Conservation (phyloP, 73 alveolate species). For the Paramecium sonneborni region DNA sequence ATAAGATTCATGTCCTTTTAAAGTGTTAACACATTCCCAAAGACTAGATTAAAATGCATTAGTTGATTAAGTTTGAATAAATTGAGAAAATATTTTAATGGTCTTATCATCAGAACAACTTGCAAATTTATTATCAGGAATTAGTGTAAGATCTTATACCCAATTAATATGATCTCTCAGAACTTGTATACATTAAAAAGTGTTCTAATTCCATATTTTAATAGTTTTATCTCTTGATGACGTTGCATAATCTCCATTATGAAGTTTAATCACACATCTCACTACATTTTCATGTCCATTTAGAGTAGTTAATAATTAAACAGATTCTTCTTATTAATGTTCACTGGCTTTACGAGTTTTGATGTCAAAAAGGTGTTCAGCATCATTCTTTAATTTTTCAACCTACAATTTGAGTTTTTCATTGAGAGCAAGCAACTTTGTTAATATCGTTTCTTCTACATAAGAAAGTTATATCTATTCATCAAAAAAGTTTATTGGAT, state of each 20-base stretch:
- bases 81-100: neutral
- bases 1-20: constrained; percentile 38
- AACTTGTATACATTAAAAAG: neutral
- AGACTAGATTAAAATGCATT: neutral
- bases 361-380: neutral
- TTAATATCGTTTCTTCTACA: neutral
- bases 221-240: constrained; percentile 35
- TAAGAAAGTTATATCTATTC: neutral
- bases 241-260: constrained; percentile 41
- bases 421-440: neutral
- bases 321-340: neutral
- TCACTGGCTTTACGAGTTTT: constrained; percentile 12
- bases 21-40: neutral
- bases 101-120: constrained; percentile 55
- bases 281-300: constrained; percentile 43
- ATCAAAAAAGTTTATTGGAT: neutral
- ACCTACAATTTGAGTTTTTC: neutral
- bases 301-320: neutral
- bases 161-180: constrained; percentile 37
- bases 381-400: neutral
- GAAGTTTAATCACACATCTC: neutral
- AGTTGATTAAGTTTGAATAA: neutral
- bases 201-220: neutral
- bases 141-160: constrained; percentile 7
- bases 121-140: constrained; percentile 1